Conservation (phyloP, 306 rosid species). For the Prunus salicina region DNA sequence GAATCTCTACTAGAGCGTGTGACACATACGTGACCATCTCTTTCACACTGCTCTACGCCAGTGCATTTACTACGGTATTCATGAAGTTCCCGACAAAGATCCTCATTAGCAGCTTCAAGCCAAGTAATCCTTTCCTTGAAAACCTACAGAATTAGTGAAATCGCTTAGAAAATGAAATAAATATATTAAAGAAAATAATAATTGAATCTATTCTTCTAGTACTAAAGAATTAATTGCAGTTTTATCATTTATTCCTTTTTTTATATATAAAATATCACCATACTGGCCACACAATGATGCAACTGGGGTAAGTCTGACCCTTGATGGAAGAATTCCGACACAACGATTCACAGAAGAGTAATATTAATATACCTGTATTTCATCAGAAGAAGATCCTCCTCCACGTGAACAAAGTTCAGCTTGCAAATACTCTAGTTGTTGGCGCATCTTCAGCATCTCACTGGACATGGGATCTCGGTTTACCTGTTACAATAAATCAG, state of each 20-base stretch:
- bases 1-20: constrained; percentile 25
- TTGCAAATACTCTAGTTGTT: constrained; percentile 86
- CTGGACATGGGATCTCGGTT: constrained; percentile 98
- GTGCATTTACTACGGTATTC: constrained; percentile 81
- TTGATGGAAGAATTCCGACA: constrained; percentile 10
- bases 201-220: not conserved
- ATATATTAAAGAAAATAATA: not conserved
- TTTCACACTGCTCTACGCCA: constrained; percentile 54
- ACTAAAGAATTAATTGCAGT: not conserved
- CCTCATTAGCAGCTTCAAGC: constrained; percentile 99
- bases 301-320: not conserved
- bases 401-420: constrained; percentile 97
- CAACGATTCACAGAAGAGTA: constrained; percentile 12
- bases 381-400: constrained; percentile 83
- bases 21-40: constrained; percentile 65
- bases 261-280: not conserved
- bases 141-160: constrained; percentile 42
- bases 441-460: constrained; percentile 99
- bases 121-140: constrained; percentile 95
- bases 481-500: constrained; percentile 44
- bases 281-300: constrained; percentile 10
- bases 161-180: not conserved
- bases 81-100: constrained; percentile 97
- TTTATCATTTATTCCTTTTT: not conserved
- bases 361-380: constrained; percentile 72